Evolutionary conservation across 352 stramenopile genomes (phyloP).

Genomic region (Phytopythium helicoides): DNA sequence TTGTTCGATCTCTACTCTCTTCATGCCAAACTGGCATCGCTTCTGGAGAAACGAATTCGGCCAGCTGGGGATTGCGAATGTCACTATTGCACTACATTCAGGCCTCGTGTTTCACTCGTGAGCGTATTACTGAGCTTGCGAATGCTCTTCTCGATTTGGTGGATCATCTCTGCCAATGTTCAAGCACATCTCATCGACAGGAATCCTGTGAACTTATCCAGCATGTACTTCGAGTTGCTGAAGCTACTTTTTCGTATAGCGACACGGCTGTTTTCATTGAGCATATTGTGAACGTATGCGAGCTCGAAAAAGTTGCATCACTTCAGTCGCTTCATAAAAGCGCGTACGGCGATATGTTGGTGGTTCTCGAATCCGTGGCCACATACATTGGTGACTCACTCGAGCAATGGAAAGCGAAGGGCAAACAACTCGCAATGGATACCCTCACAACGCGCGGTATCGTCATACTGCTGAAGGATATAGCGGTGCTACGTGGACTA

Average conservation of each 20-base stretch:
- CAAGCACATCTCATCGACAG: conserved; percentile 26
- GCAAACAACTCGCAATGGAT: conserved; percentile 26
- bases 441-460: conserved; percentile 35
- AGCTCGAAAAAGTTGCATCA: conserved; percentile 12
- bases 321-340: conserved; percentile 13
- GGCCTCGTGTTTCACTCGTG: conserved; percentile 38
- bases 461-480: conserved; percentile 46
- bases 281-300: conserved; percentile 24
- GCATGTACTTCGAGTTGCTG: conserved; percentile 37
- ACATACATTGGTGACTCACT: conserved; percentile 25
- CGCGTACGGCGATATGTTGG: conserved; percentile 22
- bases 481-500: conserved; percentile 33
- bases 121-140: conserved; percentile 34
- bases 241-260: conserved; percentile 32
- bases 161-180: conserved; percentile 37
- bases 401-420: conserved; percentile 21
- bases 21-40: conserved; percentile 7
- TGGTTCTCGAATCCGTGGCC: conserved; percentile 19
- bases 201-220: conserved; percentile 50
- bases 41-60: too few relatives aligned
- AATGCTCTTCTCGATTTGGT: conserved; percentile 39
- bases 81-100: conserved; percentile 49
- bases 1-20: too few relatives aligned
- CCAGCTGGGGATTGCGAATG: conserved; percentile 42
- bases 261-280: conserved; percentile 33